A percentile compares a stretch with the other conserved stretches of the same genome.
Conservation (phyloP, 108 stramenopile species). For the Nannochloropsis oceanica region DNA sequence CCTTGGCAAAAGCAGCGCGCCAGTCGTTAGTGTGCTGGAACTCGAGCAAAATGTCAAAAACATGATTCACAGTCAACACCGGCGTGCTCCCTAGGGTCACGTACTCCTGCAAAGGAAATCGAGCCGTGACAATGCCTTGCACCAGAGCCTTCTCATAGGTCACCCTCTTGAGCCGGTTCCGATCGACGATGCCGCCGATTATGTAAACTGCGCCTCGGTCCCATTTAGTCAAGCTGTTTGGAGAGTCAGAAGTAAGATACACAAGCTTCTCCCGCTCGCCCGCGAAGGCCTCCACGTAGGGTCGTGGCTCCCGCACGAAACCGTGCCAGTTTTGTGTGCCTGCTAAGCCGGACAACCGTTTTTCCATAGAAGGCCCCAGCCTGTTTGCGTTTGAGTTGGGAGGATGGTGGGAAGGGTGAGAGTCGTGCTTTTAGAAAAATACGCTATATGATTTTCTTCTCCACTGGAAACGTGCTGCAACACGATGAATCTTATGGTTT, state of each 20-base stretch:
- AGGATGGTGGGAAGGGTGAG: no score
- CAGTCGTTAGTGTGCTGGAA: background rate
- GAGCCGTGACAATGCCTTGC: background rate
- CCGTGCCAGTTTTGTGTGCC: background rate
- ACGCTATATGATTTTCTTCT: no score
- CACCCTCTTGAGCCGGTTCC: slow-evolving; percentile 16
- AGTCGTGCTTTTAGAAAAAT: no score
- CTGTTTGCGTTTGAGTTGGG: background rate
- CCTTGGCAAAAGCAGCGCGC: background rate
- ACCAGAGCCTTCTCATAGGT: slow-evolving; percentile 19
- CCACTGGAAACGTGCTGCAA: background rate
- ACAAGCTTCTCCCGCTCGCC: slow-evolving; percentile 13
- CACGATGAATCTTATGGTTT: background rate
- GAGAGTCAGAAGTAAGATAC: slow-evolving; percentile 20
- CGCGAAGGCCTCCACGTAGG: background rate
- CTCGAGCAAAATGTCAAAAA: slow-evolving; percentile 12
- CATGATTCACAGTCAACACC: slow-evolving; percentile 21
- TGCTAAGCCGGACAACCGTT: background rate
- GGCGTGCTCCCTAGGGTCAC: background rate
- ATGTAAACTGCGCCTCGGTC: slow-evolving; percentile 21
- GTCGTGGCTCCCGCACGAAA: background rate
- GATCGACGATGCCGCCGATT: slow-evolving; percentile 21
- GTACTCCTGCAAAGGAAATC: background rate
- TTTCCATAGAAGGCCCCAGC: background rate
- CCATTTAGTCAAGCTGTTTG: slow-evolving; percentile 7